A percentile compares a stretch with the other conserved stretches of the same genome.
Conservation (phyloP, 352 stramenopile species). For the Blastocystis sp. region DNA sequence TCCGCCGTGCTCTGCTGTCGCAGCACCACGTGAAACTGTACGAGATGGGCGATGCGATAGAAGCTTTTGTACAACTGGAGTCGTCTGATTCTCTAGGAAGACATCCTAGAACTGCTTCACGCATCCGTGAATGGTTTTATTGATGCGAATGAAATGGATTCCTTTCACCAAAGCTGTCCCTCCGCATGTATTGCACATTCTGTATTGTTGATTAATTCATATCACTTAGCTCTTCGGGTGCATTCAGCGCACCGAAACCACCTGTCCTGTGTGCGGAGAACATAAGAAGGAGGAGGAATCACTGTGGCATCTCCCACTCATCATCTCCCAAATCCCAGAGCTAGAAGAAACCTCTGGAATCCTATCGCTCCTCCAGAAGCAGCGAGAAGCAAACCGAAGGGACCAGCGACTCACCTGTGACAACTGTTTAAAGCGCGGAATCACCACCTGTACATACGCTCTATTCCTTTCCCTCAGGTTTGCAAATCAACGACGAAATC, state of each 20-base stretch:
- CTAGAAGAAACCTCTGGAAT: neutral
- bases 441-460: neutral
- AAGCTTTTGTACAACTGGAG: constrained; percentile 6
- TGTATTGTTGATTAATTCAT: neutral
- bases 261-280: neutral
- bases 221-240: constrained; percentile 12
- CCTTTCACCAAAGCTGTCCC: neutral
- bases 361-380: neutral
- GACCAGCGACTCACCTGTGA: neutral
- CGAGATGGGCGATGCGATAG: constrained; percentile 39
- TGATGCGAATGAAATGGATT: neutral
- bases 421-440: neutral
- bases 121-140: too few relatives aligned
- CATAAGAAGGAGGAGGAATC: neutral
- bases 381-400: neutral
- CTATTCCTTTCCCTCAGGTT: neutral
- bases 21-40: neutral
- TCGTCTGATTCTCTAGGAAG: neutral
- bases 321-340: neutral
- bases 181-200: neutral
- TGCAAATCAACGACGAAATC: neutral
- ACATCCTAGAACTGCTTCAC: constrained; percentile 33
- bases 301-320: constrained; percentile 16
- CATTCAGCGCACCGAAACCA: neutral
- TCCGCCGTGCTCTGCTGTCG: neutral